Base-by-base conservation (phyloP, 2,329 filamentous ascomycete genomes). In the Curvularia sp. region DNA sequence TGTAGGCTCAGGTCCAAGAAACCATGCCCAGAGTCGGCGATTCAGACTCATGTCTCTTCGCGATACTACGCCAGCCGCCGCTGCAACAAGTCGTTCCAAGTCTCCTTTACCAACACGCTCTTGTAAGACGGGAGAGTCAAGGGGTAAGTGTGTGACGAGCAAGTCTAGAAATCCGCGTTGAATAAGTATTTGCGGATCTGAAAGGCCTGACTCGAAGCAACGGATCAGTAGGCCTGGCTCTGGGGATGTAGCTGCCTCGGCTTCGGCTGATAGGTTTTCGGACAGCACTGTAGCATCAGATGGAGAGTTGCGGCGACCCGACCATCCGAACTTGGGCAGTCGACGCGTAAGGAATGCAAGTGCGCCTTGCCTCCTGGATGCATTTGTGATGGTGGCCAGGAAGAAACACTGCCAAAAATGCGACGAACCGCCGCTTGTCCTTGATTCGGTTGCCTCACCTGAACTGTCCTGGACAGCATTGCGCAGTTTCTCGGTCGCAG, bases 371-470 rank as follows among this genome's bases (percentile, higher is more conserved):
- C 95, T 88, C 60, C 94, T 86, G 60, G 89, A 93, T 42, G 92
- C 86, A 70, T 93, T 94, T 0, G 95, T 97, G 60, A 99, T 95
- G 18, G 92, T 90, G 9, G 94, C 92, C 18, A 99, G 81, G 71
- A 99, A 98, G 73, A 99, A 90, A 75, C 93, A 97, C 79, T 99
- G 95, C 95, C 95, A 99, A 76, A 98, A 99, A 76, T 95, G 97
- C 64, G 91, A 91, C 65, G 93, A 91, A 9, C 88, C 88, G 8
- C 84, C 62, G 22, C 67, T 66, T 18, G 46, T 65, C 31, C 68
- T 75, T 15, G 60, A 61, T 28, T 77, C 73, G 12, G 64, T 60
- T 48, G 84, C 46, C 81, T 85, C 75, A 13, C 84, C 79, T 60
- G 84, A 83, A 26, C 79, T 78, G 8, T 78, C 67, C 28, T 87